Evolutionary conservation across 805 yeast species (phyloP).

Genomic region (Metschnikowia lunata): DNA sequence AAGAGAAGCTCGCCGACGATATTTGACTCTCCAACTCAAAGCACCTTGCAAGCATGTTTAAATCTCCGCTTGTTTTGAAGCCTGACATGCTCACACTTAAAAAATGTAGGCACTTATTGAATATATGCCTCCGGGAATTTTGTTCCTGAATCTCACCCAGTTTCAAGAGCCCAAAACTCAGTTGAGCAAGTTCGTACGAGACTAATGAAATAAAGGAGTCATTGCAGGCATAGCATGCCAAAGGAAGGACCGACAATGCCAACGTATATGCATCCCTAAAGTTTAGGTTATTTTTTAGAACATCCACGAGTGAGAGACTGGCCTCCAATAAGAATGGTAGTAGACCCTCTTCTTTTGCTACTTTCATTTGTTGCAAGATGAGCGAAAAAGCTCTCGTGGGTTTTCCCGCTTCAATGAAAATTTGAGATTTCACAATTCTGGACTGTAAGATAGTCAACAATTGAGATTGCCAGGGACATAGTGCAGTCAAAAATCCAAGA

Average conservation of each 20-base stretch:
- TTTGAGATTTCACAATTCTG: conserved; percentile 43
- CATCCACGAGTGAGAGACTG: conserved; percentile 40
- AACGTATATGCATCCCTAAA: conserved; percentile 42
- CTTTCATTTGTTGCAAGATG: conserved; percentile 45
- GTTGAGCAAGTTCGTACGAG: conserved; percentile 29
- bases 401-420: conserved; percentile 39
- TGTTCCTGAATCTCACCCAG: neutral
- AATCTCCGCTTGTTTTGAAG: conserved; percentile 36
- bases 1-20: conserved; percentile 4
- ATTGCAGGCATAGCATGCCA: conserved; percentile 37
- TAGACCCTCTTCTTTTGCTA: conserved; percentile 46
- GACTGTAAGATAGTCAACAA: conserved; percentile 37
- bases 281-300: conserved; percentile 40
- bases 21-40: conserved; percentile 32
- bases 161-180: conserved; percentile 19
- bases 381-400: conserved; percentile 50
- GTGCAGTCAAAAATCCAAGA: neutral
- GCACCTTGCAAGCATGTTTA: conserved; percentile 35
- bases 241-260: conserved; percentile 41
- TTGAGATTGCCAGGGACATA: neutral
- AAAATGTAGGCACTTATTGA: conserved; percentile 32
- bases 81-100: conserved; percentile 44
- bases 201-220: conserved; percentile 32
- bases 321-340: conserved; percentile 44
- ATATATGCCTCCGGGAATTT: conserved; percentile 12